A percentile compares a stretch with the other conserved stretches of the same genome.
Conservation (phyloP, 768 basidiomycete genomes). For the Cystobasidium tubakii region DNA sequence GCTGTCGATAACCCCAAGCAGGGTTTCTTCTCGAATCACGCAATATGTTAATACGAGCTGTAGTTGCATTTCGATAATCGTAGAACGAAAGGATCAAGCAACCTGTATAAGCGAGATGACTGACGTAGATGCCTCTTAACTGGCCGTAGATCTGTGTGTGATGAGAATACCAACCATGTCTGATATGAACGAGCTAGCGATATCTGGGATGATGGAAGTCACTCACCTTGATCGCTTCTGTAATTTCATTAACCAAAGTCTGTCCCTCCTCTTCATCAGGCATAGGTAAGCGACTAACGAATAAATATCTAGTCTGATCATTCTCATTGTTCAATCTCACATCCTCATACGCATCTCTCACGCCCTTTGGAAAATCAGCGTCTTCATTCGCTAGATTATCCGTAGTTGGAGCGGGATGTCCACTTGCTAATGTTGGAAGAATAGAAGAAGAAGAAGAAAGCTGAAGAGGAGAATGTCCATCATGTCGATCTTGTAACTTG, state of each 20-base stretch:
- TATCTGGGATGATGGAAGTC: not conserved
- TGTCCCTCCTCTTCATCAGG: not conserved
- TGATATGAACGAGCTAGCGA: too few species aligned
- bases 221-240: slow-evolving; percentile 5
- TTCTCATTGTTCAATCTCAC: not conserved
- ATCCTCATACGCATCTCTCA: not conserved
- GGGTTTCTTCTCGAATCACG: not conserved
- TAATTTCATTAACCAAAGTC: not conserved
- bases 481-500: not conserved
- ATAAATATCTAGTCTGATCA: not conserved
- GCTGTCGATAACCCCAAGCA: slow-evolving; percentile 10
- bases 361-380: not conserved
- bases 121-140: slow-evolving; percentile 17
- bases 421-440: not conserved
- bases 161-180: too few species aligned
- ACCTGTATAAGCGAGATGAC: not conserved
- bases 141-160: slow-evolving; percentile 22
- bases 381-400: not conserved
- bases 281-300: slow-evolving; percentile 6
- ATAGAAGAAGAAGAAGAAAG: not conserved
- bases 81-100: slow-evolving; percentile 20
- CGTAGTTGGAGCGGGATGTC: not conserved
- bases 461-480: not conserved
- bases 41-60: not conserved
- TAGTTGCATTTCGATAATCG: slow-evolving; percentile 1